Evolutionary conservation across 2,329 filamentous ascomycete species (phyloP).

Genomic region (Exophiala oligosperma): DNA sequence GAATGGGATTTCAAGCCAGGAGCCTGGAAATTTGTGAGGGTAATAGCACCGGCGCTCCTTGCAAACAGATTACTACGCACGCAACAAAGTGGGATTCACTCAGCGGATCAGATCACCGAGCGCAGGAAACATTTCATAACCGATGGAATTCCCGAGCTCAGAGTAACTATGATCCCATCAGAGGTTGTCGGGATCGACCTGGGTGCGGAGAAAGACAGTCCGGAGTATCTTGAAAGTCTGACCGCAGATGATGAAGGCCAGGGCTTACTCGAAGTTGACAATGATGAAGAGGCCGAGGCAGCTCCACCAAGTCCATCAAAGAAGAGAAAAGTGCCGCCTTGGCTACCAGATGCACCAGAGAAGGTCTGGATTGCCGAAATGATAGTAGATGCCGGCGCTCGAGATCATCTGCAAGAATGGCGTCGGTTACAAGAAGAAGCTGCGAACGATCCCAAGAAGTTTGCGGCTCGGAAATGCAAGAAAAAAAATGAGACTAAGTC

Average conservation of each 20-base stretch:
- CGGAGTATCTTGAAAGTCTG: slow-evolving; percentile 40
- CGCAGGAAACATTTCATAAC: slow-evolving; percentile 69
- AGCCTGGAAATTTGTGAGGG: slow-evolving; percentile 79
- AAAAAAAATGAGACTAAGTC: slow-evolving; percentile 18
- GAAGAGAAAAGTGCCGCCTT: slow-evolving; percentile 48
- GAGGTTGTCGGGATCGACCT: slow-evolving; percentile 78
- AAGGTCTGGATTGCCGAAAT: slow-evolving; percentile 69
- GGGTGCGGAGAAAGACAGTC: slow-evolving; percentile 67
- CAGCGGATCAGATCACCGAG: slow-evolving; percentile 55
- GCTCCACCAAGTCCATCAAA: slow-evolving; percentile 40
- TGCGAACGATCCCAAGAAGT: slow-evolving; percentile 25
- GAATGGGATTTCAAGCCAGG: slow-evolving; percentile 80
- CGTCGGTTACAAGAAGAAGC: slow-evolving; percentile 44
- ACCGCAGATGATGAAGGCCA: slow-evolving; percentile 34
- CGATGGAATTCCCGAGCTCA: slow-evolving; percentile 73
- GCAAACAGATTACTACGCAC: slow-evolving; percentile 51
- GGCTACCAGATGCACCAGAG: slow-evolving; percentile 66
- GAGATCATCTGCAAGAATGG: slow-evolving; percentile 66
- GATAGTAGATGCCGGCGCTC: slow-evolving; percentile 64
- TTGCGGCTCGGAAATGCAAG: slow-evolving; percentile 26
- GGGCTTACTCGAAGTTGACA: slow-evolving; percentile 34
- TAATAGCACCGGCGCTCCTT: slow-evolving; percentile 76
- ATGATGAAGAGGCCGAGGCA: slow-evolving; percentile 34
- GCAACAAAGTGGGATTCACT: slow-evolving; percentile 33
- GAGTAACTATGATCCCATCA: slow-evolving; percentile 74